These are phyloP conservation scores for Blastobotrys raffinosifermentans DNA, from an alignment of 1,139 yeast species.

Conservation along the genomic window DNA sequence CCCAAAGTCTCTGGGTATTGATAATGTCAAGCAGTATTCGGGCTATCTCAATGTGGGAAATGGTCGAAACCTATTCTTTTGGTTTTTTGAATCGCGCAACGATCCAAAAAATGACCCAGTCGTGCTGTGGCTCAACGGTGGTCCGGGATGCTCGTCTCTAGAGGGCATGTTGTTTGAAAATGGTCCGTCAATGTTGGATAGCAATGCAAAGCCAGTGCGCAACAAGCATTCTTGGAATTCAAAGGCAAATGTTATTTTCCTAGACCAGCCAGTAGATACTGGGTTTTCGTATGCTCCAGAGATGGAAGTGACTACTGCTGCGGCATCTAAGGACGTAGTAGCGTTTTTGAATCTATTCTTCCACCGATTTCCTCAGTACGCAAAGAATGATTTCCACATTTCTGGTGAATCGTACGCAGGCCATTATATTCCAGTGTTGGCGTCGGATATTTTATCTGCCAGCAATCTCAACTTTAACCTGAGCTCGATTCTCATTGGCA, in stretches of 20 bases:
- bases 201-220: slow-evolving; percentile 43
- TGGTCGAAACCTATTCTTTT: slow-evolving; percentile 78
- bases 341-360: slow-evolving; percentile 88
- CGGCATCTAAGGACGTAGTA: slow-evolving; percentile 90
- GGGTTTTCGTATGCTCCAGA: slow-evolving; percentile 58
- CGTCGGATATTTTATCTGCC: slow-evolving; percentile 77
- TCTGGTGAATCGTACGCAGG: slow-evolving; percentile 99
- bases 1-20: slow-evolving; percentile 29
- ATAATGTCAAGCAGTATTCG: slow-evolving; percentile 47
- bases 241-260: slow-evolving; percentile 61
- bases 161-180: slow-evolving; percentile 28
- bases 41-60: slow-evolving; percentile 63
- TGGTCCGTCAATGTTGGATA: slow-evolving; percentile 25
- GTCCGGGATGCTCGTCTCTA: slow-evolving; percentile 70
- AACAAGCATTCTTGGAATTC: slow-evolving; percentile 67
- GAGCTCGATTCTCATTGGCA: slow-evolving; percentile 86
- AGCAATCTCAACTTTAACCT: slow-evolving; percentile 71
- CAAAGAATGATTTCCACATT: slow-evolving; percentile 73
- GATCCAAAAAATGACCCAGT: slow-evolving; percentile 60
- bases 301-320: slow-evolving; percentile 37
- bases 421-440: slow-evolving; percentile 92
- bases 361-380: slow-evolving; percentile 83
- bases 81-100: slow-evolving; percentile 68
- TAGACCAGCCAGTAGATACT: slow-evolving; percentile 69
- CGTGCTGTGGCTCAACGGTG: slow-evolving; percentile 68